Evolutionary conservation across 179 eudicot genomes (phyloP), one percentile per base, ranked within the genome.

Genomic region (Beta corolliflora): DNA sequence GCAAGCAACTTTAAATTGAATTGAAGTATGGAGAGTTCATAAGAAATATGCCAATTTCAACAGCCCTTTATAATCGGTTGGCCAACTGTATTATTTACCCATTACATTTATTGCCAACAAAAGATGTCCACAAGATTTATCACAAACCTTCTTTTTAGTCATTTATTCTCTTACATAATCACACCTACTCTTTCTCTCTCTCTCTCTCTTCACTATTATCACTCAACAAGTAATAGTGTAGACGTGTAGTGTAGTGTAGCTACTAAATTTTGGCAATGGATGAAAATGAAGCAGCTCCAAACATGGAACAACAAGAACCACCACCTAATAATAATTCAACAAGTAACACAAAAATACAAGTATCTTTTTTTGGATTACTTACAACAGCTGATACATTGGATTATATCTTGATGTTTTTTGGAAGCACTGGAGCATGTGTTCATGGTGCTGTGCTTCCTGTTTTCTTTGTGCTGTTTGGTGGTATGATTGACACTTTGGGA

Each of bases 401-500:
- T 71, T 84, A 52, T 63, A 6, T 87, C 3, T 71, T 90, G 85
- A 90, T 90, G 93, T 75, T 89, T 36, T 36, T 86, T 6, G 93
- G 93, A 48, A 78, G 91, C 82, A 31, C 87, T 58, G 91, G 89
- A 55, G 87, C 93, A 0, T 84, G 87, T 77, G 21, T 87, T 52
- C 93, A 90, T 61, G 91, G 93, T 25, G 85, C 91, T 78, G 85
- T 83, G 7, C 84, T 87, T 73, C 91, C 93, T 19, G 81, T 84
- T 16, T 89, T 90, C 86, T 90, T 89, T 80, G 5, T 90, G 21
- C 77, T 90, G 66, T 89, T 90, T 68, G 93, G 93, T 36, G 80
- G 85, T 46, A 80, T 90, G 87, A 86, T 90, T 72, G 87, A 90
- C 74, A 86, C 90, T 29, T 77, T 90, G 41, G 93, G 93, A 9